Conservation (phyloP, 1,284 basidiomycete genomes). For the Rhizoctonia solani region DNA sequence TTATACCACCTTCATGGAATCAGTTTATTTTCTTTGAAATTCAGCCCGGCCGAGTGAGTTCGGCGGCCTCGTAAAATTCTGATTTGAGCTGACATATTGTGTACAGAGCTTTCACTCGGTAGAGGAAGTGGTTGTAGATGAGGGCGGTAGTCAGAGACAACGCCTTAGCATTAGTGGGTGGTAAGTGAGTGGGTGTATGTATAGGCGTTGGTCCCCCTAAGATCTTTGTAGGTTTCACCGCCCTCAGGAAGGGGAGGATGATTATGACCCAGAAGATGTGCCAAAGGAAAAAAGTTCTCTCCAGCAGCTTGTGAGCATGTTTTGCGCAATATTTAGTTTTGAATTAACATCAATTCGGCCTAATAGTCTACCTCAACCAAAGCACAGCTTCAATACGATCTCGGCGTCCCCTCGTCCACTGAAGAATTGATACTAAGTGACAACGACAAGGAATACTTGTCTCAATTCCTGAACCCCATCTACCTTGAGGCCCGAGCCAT, state of each 20-base stretch:
- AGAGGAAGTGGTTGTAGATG: constrained; percentile 88
- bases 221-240: constrained; percentile 71
- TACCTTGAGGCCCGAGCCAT: constrained; percentile 87
- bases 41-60: constrained; percentile 48
- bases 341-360: background rate
- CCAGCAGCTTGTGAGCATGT: constrained; percentile 63
- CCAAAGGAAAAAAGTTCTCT: constrained; percentile 65
- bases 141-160: constrained; percentile 66
- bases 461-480: constrained; percentile 85
- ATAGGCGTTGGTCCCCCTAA: background rate
- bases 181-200: constrained; percentile 46
- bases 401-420: constrained; percentile 47
- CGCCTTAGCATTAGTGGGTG: constrained; percentile 92
- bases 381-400: constrained; percentile 63
- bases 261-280: constrained; percentile 61
- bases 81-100: background rate
- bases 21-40: constrained; percentile 94
- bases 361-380: constrained; percentile 61
- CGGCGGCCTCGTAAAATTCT: background rate
- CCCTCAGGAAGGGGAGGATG: constrained; percentile 88
- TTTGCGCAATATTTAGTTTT: constrained; percentile 42
- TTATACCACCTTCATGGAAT: constrained; percentile 87
- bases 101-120: constrained; percentile 91
- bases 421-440: background rate
- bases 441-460: constrained; percentile 61